Evolutionary conservation across 2,329 filamentous ascomycete genomes (phyloP).

Genomic region (Aspergillus brunneoviolaceus): DNA sequence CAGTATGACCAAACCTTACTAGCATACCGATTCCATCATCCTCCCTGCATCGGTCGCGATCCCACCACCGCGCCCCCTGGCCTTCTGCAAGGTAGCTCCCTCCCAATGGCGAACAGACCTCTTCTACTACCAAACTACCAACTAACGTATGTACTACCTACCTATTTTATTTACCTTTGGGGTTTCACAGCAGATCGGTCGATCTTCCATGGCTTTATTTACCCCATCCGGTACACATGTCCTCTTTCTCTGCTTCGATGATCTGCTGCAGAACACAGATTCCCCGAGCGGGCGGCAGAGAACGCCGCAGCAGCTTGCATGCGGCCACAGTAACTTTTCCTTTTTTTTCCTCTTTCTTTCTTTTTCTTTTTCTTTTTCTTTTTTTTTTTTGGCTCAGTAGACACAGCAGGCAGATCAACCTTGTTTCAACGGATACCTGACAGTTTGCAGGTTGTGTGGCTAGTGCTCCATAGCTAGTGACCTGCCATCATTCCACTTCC

Average conservation of each 20-base stretch:
- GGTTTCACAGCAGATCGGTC: slow-evolving; percentile 11
- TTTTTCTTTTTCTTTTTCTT: too few relatives aligned
- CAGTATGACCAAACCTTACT: neutral
- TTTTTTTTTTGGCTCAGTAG: too few relatives aligned
- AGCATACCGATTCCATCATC: neutral
- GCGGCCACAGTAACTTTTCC: neutral
- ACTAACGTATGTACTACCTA: neutral
- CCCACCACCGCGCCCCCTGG: neutral
- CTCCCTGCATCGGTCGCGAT: slow-evolving; percentile 11
- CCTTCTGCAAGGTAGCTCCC: slow-evolving; percentile 15
- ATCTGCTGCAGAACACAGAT: slow-evolving; percentile 5
- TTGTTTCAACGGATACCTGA: neutral
- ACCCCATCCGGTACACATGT: slow-evolving; percentile 2
- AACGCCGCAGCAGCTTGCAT: neutral
- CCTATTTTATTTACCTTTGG: neutral
- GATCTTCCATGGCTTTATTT: slow-evolving; percentile 11
- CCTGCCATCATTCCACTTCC: neutral
- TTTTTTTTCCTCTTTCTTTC: too few relatives aligned
- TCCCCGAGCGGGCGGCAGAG: neutral
- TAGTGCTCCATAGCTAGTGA: neutral
- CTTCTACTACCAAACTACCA: slow-evolving; percentile 10
- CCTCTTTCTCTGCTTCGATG: neutral
- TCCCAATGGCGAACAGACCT: slow-evolving; percentile 15
- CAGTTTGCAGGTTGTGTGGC: neutral
- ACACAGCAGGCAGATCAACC: neutral